Evolutionary conservation across 495 filamentous ascomycete genomes (phyloP).

Genomic region (Podospora conica): DNA sequence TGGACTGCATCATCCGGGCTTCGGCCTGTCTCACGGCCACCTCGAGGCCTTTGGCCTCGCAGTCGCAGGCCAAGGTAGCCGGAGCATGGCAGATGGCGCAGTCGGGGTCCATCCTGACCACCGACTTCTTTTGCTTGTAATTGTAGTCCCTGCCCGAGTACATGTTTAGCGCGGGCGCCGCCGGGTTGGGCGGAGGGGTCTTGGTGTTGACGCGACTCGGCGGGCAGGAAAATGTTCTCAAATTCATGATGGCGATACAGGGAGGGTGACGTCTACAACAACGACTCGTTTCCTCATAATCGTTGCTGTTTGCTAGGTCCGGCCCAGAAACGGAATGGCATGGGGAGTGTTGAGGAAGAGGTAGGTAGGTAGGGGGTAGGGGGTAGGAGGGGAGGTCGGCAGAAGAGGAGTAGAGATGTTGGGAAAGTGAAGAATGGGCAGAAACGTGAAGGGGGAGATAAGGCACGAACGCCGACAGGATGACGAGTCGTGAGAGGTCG

Average conservation of each 20-base stretch:
- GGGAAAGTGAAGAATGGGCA: conserved; percentile 14
- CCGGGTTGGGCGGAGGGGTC: conserved; percentile 22
- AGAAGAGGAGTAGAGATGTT: conserved; percentile 6
- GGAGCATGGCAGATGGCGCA: conserved; percentile 66
- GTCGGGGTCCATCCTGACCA: conserved; percentile 60
- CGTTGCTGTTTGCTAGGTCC: conserved; percentile 22
- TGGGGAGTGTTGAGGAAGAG: conserved; percentile 4
- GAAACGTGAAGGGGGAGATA: conserved; percentile 22
- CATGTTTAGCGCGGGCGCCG: conserved; percentile 43
- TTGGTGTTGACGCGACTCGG: conserved; percentile 19
- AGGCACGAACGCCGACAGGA: conserved; percentile 5
- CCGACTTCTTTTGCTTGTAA: conserved; percentile 38
- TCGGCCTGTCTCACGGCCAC: conserved; percentile 62
- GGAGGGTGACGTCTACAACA: conserved; percentile 24
- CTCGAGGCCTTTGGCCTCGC: conserved; percentile 62
- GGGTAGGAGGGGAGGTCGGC: background rate
- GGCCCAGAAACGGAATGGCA: conserved; percentile 23
- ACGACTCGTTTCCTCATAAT: conserved; percentile 30
- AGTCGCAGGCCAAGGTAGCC: conserved; percentile 56
- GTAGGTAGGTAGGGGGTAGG: too few relatives aligned
- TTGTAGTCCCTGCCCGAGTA: conserved; percentile 39
- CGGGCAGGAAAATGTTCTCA: conserved; percentile 11
- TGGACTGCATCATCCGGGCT: conserved; percentile 53
- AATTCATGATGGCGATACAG: conserved; percentile 26
- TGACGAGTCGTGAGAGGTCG: conserved; percentile 3